These are phyloP conservation scores for Tricholoma matsutake DNA, from an alignment of 768 basidiomycete species.

Conservation along the genomic window DNA sequence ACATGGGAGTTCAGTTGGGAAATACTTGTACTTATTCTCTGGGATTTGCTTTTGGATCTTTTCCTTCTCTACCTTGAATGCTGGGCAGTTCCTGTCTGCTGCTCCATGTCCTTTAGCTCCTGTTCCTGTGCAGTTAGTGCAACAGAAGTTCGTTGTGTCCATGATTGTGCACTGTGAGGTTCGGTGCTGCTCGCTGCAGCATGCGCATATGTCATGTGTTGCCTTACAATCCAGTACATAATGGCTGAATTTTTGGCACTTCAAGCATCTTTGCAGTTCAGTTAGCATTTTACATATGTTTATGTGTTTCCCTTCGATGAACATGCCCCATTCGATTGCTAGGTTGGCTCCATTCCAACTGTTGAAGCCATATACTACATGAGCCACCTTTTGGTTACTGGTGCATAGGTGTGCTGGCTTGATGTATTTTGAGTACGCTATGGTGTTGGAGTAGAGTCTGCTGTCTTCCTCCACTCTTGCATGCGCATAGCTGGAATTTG, in stretches of 20 bases:
- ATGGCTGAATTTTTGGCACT: slow-evolving; percentile 22
- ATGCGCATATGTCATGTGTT: too few species aligned
- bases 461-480: slow-evolving; percentile 15
- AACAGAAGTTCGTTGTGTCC: neutral
- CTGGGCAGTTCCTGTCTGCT: too few species aligned
- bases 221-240: neutral
- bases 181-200: neutral
- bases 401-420: neutral
- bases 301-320: too few species aligned
- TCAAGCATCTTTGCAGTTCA: slow-evolving; percentile 23
- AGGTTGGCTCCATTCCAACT: slow-evolving; percentile 17
- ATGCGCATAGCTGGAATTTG: neutral
- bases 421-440: neutral
- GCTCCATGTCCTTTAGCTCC: too few species aligned
- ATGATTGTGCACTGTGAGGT: slow-evolving; percentile 13
- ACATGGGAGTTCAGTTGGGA: too few species aligned
- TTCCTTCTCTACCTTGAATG: slow-evolving; percentile 1
- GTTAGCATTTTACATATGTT: neutral
- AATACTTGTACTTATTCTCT: too few species aligned
- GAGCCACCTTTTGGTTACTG: neutral
- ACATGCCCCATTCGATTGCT: slow-evolving; percentile 4
- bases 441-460: neutral
- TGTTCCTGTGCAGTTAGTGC: too few species aligned
- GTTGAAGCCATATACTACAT: neutral
- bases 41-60: slow-evolving; percentile 5